Conservation (phyloP, 164 flowering plant genomes). For the Stephania yunnanensis region DNA sequence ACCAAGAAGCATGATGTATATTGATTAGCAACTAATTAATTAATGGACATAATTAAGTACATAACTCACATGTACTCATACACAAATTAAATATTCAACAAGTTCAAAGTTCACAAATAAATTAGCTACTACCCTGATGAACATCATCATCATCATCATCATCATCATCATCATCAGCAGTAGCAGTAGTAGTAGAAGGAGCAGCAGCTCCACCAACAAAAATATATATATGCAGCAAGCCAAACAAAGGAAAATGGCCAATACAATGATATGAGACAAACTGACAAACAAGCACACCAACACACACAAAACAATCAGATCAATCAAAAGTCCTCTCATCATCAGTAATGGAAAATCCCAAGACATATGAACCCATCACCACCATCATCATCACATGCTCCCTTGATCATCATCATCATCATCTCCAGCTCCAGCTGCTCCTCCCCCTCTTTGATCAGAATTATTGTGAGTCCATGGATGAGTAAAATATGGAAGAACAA, state of each 20-base stretch:
- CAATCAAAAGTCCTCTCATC: background rate
- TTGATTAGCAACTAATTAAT: too few relatives aligned
- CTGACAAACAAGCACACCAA: background rate
- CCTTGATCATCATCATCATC: background rate
- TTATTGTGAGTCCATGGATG: constrained; percentile 2
- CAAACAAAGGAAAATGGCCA: background rate
- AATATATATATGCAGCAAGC: background rate
- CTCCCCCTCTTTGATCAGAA: constrained; percentile 7
- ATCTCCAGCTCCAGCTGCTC: constrained; percentile 14
- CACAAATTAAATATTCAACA: background rate
- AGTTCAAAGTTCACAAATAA: background rate
- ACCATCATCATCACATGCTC: background rate
- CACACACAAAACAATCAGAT: background rate
- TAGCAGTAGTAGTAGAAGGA: too few relatives aligned
- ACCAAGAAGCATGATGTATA: background rate
- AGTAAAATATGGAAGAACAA: constrained; percentile 13
- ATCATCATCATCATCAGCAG: too few relatives aligned
- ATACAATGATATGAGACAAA: background rate
- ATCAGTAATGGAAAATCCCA: background rate
- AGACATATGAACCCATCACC: too few relatives aligned
- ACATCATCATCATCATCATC: background rate
- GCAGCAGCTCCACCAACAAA: background rate
- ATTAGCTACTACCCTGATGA: background rate
- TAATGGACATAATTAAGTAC: background rate
- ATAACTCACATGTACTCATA: background rate